Evolutionary conservation across 2,329 filamentous ascomycete species (phyloP), one percentile per base, ranked within the genome.

Genomic region (Sarocladiaceae sp.): DNA sequence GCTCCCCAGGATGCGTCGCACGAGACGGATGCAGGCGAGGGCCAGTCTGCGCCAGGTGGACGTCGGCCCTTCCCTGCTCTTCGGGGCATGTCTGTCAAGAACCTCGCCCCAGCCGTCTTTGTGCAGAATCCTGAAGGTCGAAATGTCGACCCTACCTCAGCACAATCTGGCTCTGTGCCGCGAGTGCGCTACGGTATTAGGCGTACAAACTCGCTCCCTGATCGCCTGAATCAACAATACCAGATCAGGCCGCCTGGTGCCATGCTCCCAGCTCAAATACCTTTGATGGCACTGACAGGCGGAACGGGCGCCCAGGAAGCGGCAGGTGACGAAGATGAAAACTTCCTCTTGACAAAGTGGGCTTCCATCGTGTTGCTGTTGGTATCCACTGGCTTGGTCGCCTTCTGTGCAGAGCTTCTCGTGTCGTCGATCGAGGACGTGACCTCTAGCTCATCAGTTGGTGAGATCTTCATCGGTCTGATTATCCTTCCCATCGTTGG

Each of bases 401-500:
- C 85, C 0, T 66, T 80, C 2, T 88, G 86, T 60, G 86, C 86
- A 56, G 85, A 88, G 60, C 86, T 87, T 62, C 79, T 89, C 62
- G 83, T 88, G 20, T 78, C 77, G 54, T 83, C 82, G 39, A 88
- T 89, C 63, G 74, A 84, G 58, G 80, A 78, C 13, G 79, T 88
- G 1, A 79, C 86, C 4, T 66, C 63, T 17, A 72, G 73, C 15
- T 78, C 77, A 44, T 73, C 75, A 0, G 67, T 89, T 6, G 78
- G 80, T 53, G 83, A 88, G 63, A 78, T 79, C 5, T 88, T 88
- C 55, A 84, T 89, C 51, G 86, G 86, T 56, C 74, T 89, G 13
- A 88, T 89, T 58, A 80, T 89, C 55, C 72, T 89, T 2, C 86
- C 86, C 8, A 86, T 89, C 53, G 84, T 88, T 13, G 86, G 86